phyloP scores from a whole-genome alignment of 768 basidiomycete genomes.

The Coprinopsis sp. region DNA sequence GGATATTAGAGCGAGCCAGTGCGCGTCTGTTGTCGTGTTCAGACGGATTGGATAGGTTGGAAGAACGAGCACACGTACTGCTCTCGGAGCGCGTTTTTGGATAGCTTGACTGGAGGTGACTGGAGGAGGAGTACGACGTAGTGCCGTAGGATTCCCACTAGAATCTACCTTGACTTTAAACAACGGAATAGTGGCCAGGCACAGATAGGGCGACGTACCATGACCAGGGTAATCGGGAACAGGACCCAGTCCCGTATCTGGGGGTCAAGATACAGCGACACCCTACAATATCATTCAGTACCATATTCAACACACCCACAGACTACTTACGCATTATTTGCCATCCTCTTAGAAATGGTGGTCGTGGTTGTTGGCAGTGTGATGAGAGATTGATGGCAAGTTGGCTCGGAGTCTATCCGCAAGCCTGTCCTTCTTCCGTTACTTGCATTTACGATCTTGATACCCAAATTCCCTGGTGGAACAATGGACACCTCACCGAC shows the following conservation, averaged over 20 bases:
- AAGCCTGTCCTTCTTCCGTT: neutral
- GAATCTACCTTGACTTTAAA: constrained; percentile 51
- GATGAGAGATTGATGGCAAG: neutral
- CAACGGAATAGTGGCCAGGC: neutral
- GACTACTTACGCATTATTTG: constrained; percentile 38
- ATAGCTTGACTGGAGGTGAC: constrained; percentile 74
- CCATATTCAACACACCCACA: neutral
- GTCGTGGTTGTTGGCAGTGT: constrained; percentile 1
- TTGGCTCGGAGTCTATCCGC: neutral
- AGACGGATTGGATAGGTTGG: constrained; percentile 3
- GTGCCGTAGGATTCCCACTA: constrained; percentile 89
- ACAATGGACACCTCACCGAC: constrained; percentile 81
- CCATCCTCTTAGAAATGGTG: constrained; percentile 22
- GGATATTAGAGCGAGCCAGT: constrained; percentile 75
- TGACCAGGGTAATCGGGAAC: constrained; percentile 95
- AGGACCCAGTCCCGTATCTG: constrained; percentile 94
- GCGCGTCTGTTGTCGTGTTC: constrained; percentile 49
- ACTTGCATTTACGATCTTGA: neutral
- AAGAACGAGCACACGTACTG: constrained; percentile 56
- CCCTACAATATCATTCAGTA: constrained; percentile 26
- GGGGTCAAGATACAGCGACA: constrained; percentile 78
- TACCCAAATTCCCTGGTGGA: constrained; percentile 29
- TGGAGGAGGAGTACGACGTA: constrained; percentile 87
- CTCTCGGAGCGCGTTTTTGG: constrained; percentile 79
- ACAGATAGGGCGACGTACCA: constrained; percentile 52